Evolutionary conservation across 371 early-diverging fungal species (phyloP).

Genomic region (Apophysomyces sp.): DNA sequence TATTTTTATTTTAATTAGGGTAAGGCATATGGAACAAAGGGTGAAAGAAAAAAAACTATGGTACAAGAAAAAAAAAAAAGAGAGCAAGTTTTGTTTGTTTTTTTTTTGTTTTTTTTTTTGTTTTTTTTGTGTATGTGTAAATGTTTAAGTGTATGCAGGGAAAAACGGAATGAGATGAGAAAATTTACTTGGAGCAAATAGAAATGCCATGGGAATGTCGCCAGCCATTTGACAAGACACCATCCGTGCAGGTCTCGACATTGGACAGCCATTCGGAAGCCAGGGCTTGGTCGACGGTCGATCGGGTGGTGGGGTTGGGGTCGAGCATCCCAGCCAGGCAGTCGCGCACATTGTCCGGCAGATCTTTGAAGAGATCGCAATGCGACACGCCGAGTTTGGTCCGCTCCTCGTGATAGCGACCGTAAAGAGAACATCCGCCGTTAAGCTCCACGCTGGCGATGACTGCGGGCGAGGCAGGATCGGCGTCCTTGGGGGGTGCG

Average conservation of each 20-base stretch:
- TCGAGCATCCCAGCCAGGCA: conserved; percentile 50
- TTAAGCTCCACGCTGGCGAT: conserved; percentile 29
- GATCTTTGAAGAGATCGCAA: conserved; percentile 25
- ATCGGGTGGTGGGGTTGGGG: conserved; percentile 46
- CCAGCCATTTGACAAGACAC: conserved; percentile 40
- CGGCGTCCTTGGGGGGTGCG: conserved; percentile 42
- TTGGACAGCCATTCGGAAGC: conserved; percentile 44
- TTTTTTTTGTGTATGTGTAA: background rate
- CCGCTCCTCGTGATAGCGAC: conserved; percentile 25
- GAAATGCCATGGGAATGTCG: conserved; percentile 34
- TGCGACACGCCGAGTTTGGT: background rate
- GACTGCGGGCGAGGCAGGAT: conserved; percentile 41
- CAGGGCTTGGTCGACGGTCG: conserved; percentile 42
- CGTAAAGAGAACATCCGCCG: conserved; percentile 36
- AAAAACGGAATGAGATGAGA: background rate
- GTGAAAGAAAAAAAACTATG: background rate
- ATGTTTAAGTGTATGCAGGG: background rate
- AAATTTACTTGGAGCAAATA: conserved; percentile 5
- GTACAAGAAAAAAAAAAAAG: background rate
- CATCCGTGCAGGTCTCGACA: conserved; percentile 45
- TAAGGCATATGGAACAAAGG: background rate
- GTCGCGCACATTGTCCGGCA: conserved; percentile 22
- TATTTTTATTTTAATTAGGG: background rate
- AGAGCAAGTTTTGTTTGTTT: background rate
- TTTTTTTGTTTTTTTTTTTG: too few relatives aligned